A percentile compares a stretch with the other conserved stretches of the same genome.
These are phyloP conservation scores for Alternaria sp. DNA, from an alignment of 2,329 filamentous ascomycete species.

Conservation along the genomic window DNA sequence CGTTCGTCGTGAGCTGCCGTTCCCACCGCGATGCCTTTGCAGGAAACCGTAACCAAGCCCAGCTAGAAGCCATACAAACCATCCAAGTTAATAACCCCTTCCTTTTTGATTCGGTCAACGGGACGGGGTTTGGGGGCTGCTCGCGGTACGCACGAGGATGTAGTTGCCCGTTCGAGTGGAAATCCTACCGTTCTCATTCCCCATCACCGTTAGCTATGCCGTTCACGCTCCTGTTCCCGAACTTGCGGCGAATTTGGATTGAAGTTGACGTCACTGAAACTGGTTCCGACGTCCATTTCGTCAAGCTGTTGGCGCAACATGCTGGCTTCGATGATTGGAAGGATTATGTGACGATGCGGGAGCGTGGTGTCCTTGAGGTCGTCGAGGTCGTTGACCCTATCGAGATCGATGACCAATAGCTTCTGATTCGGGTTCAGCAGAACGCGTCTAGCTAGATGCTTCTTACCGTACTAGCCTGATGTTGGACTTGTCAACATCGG, in stretches of 20 bases:
- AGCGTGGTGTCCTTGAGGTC: background rate
- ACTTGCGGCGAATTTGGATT: background rate
- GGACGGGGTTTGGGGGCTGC: background rate
- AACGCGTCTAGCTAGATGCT: background rate
- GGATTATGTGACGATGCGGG: background rate
- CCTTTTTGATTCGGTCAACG: background rate
- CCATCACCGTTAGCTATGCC: background rate
- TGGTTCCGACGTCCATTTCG: background rate
- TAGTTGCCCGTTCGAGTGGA: background rate
- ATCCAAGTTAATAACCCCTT: background rate
- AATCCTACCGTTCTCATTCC: background rate
- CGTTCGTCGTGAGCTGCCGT: background rate
- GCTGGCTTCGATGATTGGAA: background rate
- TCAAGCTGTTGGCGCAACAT: background rate
- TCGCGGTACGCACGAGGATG: background rate
- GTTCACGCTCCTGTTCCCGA: background rate
- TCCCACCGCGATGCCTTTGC: background rate
- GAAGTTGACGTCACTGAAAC: background rate
- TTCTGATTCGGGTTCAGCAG: background rate
- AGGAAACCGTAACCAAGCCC: background rate
- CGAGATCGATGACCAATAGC: background rate
- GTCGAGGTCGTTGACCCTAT: background rate
- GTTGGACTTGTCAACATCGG: background rate
- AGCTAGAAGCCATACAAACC: background rate
- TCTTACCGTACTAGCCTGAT: background rate